These are phyloP conservation scores for Cyberlindnera mrakii DNA, from an alignment of 805 yeast species.

Conservation along the genomic window DNA sequence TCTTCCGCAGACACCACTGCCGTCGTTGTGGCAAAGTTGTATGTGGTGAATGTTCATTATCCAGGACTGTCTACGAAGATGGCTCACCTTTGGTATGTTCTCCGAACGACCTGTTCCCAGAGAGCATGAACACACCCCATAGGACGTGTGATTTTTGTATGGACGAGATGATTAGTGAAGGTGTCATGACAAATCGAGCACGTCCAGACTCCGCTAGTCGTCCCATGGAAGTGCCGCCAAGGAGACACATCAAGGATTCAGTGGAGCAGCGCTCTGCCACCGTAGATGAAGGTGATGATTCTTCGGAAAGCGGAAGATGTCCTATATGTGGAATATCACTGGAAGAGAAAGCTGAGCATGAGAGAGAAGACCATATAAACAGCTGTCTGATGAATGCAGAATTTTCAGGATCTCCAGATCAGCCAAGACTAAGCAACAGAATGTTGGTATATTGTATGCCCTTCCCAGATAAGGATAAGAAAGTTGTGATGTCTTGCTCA, in stretches of 20 bases:
- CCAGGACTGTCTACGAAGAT: constrained; percentile 48
- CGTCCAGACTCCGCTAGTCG: not conserved
- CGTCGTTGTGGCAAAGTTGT: constrained; percentile 75
- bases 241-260: constrained; percentile 6
- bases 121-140: constrained; percentile 48
- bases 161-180: constrained; percentile 39
- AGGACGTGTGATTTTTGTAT: constrained; percentile 74
- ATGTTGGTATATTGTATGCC: constrained; percentile 71
- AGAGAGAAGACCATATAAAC: constrained; percentile 62
- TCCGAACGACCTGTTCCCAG: constrained; percentile 41
- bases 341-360: constrained; percentile 8
- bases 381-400: constrained; percentile 59
- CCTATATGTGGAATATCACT: constrained; percentile 31
- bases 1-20: constrained; percentile 78
- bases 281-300: constrained; percentile 19
- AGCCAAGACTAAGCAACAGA: constrained; percentile 56
- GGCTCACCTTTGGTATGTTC: constrained; percentile 53
- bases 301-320: constrained; percentile 31
- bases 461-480: constrained; percentile 11
- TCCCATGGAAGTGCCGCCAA: constrained; percentile 8
- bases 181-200: not conserved
- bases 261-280: not conserved
- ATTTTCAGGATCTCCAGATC: constrained; percentile 55
- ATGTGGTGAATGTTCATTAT: constrained; percentile 61
- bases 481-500: constrained; percentile 20